Evolutionary conservation across 768 basidiomycete genomes (phyloP), one percentile per base, ranked within the genome.

Genomic region (Boletus pseudo-olivaceus): DNA sequence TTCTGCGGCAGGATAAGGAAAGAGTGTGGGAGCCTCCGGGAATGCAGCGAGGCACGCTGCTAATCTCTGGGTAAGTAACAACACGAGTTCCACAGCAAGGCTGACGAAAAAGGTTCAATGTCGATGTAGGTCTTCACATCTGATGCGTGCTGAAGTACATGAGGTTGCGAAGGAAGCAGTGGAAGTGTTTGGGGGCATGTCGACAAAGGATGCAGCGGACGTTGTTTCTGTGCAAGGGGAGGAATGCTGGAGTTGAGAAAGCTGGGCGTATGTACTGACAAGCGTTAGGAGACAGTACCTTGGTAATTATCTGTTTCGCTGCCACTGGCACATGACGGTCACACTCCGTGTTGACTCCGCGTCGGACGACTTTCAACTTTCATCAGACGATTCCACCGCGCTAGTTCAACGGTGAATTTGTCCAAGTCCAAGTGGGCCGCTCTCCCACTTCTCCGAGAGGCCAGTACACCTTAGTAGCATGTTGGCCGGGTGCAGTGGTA

Each of bases 101-200:
- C 44, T 51, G 40, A 62, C 26, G 46, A 35, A 49, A 47, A 15
- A 8, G 41, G 29, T 7, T 41, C 27, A 58, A 26, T 17, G 15
- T 20, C 17, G 8, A 35, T 14, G 7, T 63, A 98, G 95, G 23
- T 95, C 96, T 0, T 90, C 94, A 1, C n/a, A 94, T 68, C 91
- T 96, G 67, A 98, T 98, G 95, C 96, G 96, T 3, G 77, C 82
- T 9, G 88, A 83, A 0, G 94, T 98, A 14, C 87, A 85, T 60
- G 82, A 80, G 19, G 85, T 88, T 0, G 68, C 98, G 4, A 76
- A 70, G 42, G 69, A 75, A 38, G 78, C 82, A 3, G 77, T 78
- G 26, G 72, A 77, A 60, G 71, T 55, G 12, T 72, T 76, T 27
- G 88, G 90, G 0, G 72, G 71, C 6, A 72, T 78, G 63, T 70